Base-by-base conservation (phyloP, 129 eudicot species). In the Cynara cardunculus region DNA sequence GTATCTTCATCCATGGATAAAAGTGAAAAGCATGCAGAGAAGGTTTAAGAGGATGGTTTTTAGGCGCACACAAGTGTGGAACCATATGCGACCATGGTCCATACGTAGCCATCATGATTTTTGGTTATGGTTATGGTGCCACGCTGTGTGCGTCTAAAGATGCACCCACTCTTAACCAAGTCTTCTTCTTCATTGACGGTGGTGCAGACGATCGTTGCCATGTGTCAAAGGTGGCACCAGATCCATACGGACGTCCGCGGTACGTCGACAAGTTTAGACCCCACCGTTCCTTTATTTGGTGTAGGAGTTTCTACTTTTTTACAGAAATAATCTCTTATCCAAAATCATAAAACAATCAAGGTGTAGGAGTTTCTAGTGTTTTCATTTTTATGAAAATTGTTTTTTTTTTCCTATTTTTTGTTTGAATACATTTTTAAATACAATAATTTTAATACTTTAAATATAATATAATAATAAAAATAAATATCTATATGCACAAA, bases 91-190 rank as follows among this genome's bases (percentile, higher is more conserved):
- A 11, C 2, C 6, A 13, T 44, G 18, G 49, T 39, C 22, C 72
- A 69, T 2, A 3, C 35, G 7, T 5, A 37, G 16, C 5, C 6
- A 5, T 62, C 22, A 56, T 49, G 71, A 21, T 32, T 35, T 5
- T 34, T 0, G 6, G 7, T 37, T 5, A 1, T 8, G 12, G 13
- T 37, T 80, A 80, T 59, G 79, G 84, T 81, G 84, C 84, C 84
- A 81, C 74, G 84, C 79, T 73, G 84, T 73, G 84, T 81, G 84
- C 84, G 84, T 81, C 84, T 81, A 81, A 81, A 73, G 79, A 41
- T 73, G 49, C 82, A 78, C 16, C 13, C 26, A 8, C 82, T 78
- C 75, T 41, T 78, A 26, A 4, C 7, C 11, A 13, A 77, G 27
- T 22, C 35, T 65, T 77, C 16, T 77, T 19, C 7, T 59, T 59